These are phyloP conservation scores for Tulasnella calospora DNA, from an alignment of 768 basidiomycete genomes.

Conservation along the genomic window DNA sequence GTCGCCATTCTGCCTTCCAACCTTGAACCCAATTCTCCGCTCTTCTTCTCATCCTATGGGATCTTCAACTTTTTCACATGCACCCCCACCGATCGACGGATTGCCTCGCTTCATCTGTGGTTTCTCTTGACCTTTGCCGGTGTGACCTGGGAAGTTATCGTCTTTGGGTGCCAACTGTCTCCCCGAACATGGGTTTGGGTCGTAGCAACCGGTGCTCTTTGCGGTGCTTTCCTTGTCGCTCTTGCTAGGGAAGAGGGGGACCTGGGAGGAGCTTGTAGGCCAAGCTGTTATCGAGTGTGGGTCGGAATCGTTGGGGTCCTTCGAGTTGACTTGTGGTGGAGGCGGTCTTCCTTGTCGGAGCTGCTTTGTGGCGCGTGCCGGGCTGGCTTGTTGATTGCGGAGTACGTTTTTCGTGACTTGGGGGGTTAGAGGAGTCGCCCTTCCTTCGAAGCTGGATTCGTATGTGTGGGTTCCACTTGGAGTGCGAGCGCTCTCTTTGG, in stretches of 20 bases:
- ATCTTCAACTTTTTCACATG: not conserved
- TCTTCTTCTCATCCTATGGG: not conserved
- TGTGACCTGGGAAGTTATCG: not conserved
- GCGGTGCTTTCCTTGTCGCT: not conserved
- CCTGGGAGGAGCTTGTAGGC: slow-evolving; percentile 1
- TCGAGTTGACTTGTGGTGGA: not conserved
- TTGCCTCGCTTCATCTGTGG: not conserved
- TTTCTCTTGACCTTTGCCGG: not conserved
- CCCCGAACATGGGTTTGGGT: slow-evolving; percentile 9
- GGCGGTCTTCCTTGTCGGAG: not conserved
- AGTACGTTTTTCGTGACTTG: not conserved
- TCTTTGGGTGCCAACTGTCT: not conserved
- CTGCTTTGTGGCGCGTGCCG: not conserved
- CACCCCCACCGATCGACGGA: not conserved
- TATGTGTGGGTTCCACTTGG: not conserved
- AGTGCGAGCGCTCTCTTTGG: not conserved
- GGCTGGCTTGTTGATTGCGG: slow-evolving; percentile 7
- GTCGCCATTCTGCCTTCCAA: not conserved
- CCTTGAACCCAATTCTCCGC: not conserved
- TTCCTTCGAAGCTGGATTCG: not conserved
- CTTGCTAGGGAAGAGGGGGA: not conserved
- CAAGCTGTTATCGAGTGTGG: not conserved
- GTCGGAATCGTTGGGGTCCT: not conserved
- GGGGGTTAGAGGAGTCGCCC: not conserved
- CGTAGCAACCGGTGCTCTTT: not conserved